A percentile compares a stretch with the other conserved stretches of the same genome.
phyloP scores from a whole-genome alignment of 305 asterid species.

The Fraxinus angustifolia region DNA sequence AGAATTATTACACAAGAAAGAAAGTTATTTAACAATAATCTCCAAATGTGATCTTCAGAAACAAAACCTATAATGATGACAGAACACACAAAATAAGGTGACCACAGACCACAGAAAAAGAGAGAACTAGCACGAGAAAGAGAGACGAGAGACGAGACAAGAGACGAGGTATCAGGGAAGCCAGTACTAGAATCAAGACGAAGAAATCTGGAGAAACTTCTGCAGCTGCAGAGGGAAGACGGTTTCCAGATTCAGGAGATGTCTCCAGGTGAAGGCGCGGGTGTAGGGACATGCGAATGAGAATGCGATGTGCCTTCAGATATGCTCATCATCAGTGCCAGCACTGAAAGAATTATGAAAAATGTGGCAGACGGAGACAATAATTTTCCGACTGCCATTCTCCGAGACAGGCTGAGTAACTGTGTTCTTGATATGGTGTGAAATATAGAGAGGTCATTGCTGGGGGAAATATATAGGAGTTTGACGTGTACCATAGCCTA shows the following conservation, averaged over 20 bases:
- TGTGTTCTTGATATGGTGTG: background rate
- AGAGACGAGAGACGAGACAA: background rate
- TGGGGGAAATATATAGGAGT: background rate
- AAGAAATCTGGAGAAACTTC: background rate
- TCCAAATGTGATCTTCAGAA: background rate
- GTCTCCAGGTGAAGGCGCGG: background rate
- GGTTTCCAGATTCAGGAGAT: background rate
- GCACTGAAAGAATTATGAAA: background rate
- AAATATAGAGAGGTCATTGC: background rate
- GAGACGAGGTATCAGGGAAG: background rate
- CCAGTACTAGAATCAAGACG: background rate
- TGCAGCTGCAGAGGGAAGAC: slow-evolving; percentile 6
- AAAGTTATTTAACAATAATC: background rate
- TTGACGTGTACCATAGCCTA: background rate
- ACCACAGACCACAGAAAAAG: background rate
- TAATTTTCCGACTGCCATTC: background rate
- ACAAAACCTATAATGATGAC: background rate
- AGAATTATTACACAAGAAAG: background rate
- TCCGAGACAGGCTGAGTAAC: background rate
- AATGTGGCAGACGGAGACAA: background rate
- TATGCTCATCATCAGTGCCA: background rate
- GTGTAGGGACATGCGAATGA: background rate
- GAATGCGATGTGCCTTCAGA: background rate
- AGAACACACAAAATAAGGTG: background rate
- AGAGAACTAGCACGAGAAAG: background rate